These are phyloP conservation scores for Penicillium hesseltinei DNA, from an alignment of 2,329 filamentous ascomycete species.

Conservation along the genomic window DNA sequence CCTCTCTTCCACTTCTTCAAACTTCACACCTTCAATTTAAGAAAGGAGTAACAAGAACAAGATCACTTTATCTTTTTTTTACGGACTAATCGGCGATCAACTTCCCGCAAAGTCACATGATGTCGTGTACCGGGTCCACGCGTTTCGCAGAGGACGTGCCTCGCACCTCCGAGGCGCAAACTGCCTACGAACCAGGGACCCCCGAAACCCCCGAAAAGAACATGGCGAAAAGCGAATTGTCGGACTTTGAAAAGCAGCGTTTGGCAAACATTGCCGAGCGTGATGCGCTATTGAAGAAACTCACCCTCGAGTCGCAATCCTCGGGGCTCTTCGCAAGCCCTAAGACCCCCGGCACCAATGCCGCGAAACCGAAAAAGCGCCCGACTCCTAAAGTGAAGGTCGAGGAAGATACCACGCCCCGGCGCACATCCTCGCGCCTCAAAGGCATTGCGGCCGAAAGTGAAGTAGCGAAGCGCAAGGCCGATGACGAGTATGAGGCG, in stretches of 20 bases:
- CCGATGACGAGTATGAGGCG: constrained; percentile 61
- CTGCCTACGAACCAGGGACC: background rate
- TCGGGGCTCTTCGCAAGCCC: constrained; percentile 64
- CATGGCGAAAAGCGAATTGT: constrained; percentile 55
- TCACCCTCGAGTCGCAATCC: constrained; percentile 65
- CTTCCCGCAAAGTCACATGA: constrained; percentile 18
- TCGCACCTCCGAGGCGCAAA: background rate
- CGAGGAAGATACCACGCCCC: constrained; percentile 55
- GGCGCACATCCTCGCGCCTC: constrained; percentile 61
- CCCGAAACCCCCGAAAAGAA: background rate
- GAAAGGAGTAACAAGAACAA: background rate
- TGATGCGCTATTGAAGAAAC: constrained; percentile 74
- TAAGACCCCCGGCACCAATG: constrained; percentile 48
- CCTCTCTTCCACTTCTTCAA: background rate
- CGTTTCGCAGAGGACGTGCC: constrained; percentile 6
- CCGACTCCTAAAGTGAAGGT: constrained; percentile 60
- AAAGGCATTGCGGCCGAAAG: constrained; percentile 64
- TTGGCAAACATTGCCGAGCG: constrained; percentile 85
- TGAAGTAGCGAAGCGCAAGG: constrained; percentile 67
- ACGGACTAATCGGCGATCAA: constrained; percentile 3
- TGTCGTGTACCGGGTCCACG: constrained; percentile 16
- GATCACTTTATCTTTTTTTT: background rate
- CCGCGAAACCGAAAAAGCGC: constrained; percentile 50
- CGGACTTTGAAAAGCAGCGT: constrained; percentile 81
- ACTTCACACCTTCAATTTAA: background rate